These are phyloP conservation scores for Coniella vitis DNA, from an alignment of 2,329 filamentous ascomycete species.

Conservation along the genomic window DNA sequence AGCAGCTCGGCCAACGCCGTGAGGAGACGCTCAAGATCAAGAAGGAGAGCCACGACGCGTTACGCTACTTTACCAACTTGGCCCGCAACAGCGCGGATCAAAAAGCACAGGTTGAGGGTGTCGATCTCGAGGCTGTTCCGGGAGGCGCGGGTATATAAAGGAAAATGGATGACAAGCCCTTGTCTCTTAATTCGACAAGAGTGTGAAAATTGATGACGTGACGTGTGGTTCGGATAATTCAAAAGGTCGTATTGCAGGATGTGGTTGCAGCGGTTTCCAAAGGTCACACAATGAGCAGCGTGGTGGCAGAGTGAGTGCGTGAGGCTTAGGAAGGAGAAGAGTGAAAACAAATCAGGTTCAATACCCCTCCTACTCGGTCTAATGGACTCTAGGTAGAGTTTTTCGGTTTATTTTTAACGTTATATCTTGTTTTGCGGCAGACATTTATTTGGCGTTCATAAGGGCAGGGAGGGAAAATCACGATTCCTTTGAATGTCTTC, in stretches of 20 bases:
- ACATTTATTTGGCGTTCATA: no score
- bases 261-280: no score
- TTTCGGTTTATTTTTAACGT: background rate
- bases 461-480: no score
- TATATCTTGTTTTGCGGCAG: no score
- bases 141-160: background rate
- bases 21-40: conserved; percentile 79
- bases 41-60: conserved; percentile 76
- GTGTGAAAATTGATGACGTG: no score
- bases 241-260: no score
- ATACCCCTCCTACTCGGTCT: conserved; percentile 16
- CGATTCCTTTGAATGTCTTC: no score
- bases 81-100: conserved; percentile 57
- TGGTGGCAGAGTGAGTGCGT: no score
- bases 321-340: background rate
- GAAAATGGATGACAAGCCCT: no score
- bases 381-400: conserved; percentile 4
- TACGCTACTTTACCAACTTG: conserved; percentile 85
- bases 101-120: conserved; percentile 39
- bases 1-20: conserved; percentile 70
- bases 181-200: no score
- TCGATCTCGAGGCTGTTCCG: conserved; percentile 50
- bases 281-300: no score
- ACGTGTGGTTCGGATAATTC: no score
- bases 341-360: background rate